phyloP scores from a whole-genome alignment of 768 basidiomycete species.

The Xanthoconium stramineum region DNA sequence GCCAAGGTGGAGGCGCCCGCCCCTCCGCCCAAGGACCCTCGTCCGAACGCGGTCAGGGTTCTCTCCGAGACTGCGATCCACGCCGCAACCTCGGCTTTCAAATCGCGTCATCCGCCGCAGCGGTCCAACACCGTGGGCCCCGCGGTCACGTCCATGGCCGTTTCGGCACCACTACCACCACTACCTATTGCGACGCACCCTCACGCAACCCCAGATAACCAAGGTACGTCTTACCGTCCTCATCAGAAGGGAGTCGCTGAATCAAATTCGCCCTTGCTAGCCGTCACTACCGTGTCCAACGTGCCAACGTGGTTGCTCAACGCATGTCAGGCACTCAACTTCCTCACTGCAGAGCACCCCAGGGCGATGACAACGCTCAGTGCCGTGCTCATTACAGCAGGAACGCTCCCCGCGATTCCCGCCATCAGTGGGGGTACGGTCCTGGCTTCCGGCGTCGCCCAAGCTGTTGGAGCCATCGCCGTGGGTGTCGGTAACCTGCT shows the following conservation, averaged over 20 bases:
- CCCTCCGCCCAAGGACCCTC: constrained; percentile 29
- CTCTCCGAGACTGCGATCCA: constrained; percentile 32
- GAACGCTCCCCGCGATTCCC: constrained; percentile 70
- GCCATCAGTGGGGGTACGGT: constrained; percentile 69
- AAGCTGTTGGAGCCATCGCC: constrained; percentile 77
- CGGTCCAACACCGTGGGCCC: constrained; percentile 31
- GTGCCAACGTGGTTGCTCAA: constrained; percentile 77
- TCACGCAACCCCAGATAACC: constrained; percentile 10
- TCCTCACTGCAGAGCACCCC: constrained; percentile 71
- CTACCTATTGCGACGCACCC: constrained; percentile 18
- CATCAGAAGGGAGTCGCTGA: background rate
- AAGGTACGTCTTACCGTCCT: constrained; percentile 13
- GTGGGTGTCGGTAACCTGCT: constrained; percentile 65
- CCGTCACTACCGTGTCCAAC: constrained; percentile 46
- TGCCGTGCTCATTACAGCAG: constrained; percentile 76
- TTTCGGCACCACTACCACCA: constrained; percentile 13
- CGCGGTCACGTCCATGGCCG: constrained; percentile 14
- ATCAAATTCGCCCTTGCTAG: constrained; percentile 17
- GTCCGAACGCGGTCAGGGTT: constrained; percentile 35
- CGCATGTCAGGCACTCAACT: constrained; percentile 72
- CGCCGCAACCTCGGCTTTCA: constrained; percentile 29
- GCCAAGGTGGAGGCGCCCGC: constrained; percentile 20
- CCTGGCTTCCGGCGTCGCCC: constrained; percentile 68
- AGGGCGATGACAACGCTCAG: constrained; percentile 71
- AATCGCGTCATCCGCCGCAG: constrained; percentile 25